These are phyloP conservation scores for Phialophora verrucosa DNA, from an alignment of 2,329 filamentous ascomycete species.

Conservation along the genomic window DNA sequence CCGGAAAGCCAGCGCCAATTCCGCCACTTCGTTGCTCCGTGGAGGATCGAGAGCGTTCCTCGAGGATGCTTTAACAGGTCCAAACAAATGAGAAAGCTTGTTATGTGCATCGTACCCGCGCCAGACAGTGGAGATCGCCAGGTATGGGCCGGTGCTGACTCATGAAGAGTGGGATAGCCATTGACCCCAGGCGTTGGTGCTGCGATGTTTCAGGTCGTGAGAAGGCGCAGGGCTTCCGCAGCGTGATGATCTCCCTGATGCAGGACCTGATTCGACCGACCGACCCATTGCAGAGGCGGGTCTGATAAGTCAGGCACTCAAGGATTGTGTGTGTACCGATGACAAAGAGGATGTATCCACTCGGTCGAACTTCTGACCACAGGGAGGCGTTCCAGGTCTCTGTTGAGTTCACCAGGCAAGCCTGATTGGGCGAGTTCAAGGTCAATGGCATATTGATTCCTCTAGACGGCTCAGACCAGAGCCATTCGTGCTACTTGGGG, in stretches of 20 bases:
- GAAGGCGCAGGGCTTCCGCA: neutral
- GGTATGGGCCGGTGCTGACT: neutral
- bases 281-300: neutral
- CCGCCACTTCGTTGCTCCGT: neutral
- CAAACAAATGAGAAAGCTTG: neutral
- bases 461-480: constrained; percentile 2
- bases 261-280: neutral
- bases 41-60: neutral
- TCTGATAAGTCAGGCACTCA: constrained; percentile 1
- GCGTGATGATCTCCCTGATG: neutral
- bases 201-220: neutral
- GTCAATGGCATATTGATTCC: neutral
- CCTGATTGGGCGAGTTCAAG: neutral
- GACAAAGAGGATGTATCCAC: neutral
- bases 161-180: neutral
- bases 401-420: neutral
- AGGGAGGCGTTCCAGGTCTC: neutral
- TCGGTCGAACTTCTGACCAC: neutral
- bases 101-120: neutral
- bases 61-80: neutral
- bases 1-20: neutral
- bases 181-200: neutral
- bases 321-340: constrained; percentile 2
- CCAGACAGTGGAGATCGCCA: neutral
- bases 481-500: neutral